Conservation (phyloP, 352 stramenopile genomes). For the Elongisporangium undulatum region DNA sequence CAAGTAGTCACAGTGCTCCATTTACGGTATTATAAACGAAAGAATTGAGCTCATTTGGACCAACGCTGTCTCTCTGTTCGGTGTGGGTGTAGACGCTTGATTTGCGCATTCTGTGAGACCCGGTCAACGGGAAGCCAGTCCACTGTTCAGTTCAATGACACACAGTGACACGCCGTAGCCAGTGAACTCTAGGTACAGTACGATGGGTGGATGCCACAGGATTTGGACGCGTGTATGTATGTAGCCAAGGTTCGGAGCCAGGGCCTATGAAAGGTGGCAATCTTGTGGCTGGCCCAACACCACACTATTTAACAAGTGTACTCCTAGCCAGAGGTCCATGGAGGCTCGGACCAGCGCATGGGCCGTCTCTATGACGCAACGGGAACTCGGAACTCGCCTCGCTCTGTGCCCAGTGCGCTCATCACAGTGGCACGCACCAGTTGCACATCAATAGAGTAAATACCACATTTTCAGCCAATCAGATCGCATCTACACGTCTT, state of each 20-base stretch:
- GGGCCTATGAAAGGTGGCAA: too few species aligned
- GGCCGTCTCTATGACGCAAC: not conserved
- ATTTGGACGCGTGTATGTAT: not conserved
- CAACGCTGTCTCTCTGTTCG: too few species aligned
- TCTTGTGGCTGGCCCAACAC: too few species aligned
- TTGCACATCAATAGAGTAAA: not conserved
- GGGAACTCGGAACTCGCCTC: not conserved
- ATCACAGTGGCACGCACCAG: not conserved
- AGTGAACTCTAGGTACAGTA: not conserved
- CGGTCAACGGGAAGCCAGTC: not conserved
- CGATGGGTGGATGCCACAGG: not conserved
- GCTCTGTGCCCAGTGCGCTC: not conserved
- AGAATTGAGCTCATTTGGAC: not conserved
- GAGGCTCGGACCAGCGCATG: too few species aligned
- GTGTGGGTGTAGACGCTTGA: not conserved
- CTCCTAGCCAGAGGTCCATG: too few species aligned
- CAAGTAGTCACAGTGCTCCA: slow-evolving; percentile 1
- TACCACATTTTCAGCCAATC: not conserved
- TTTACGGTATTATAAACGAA: too few species aligned
- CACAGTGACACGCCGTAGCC: not conserved
- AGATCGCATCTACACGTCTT: not conserved
- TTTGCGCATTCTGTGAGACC: not conserved
- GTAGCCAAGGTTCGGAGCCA: not conserved
- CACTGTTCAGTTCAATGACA: not conserved
- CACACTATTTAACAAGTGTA: too few species aligned